Base-by-base conservation (phyloP, 1,284 basidiomycete species). In the Papiliotrema laurentii region DNA sequence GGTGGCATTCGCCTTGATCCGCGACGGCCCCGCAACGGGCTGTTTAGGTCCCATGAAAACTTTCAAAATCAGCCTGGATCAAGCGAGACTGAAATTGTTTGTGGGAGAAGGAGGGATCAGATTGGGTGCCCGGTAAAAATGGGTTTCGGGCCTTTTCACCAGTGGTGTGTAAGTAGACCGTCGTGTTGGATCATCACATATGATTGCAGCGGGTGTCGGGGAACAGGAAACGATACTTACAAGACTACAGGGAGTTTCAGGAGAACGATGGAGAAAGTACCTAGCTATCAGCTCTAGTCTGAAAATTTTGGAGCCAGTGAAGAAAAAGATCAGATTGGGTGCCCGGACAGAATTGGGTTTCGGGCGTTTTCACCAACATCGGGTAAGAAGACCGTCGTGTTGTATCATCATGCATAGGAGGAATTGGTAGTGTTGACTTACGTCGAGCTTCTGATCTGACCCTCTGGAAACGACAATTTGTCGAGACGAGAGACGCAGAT, bases 161-260 rank as follows among this genome's bases (percentile, higher is more conserved):
- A 56, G 50, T 41, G 43, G 56, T 49, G 52, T 53, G 43, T 71
- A 60, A 68, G 69, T 60, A 71, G 69, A 71, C 69, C 69, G 69
- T 71, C 69, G 69, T 71, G 69, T 63, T 67, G 54, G 56, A 71
- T 71, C 69, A 66, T 71, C 69, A 66, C 58, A 63, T 71, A 67
- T 66, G 48, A n/a, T 13, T 33, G 30, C n/a, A 16, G 48, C 43
- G 38, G 31, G 36, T 16, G 37, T 19, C 13, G 19, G 46, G 6
- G 38, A 28, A 22, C 9, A 19, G 13, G 26, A 11, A 43, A 11
- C 42, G 28, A 31, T 35, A 30, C 40, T 36, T 21, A 36, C 22
- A 13, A 44, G 9, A 35, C 26, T 14, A 21, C 13, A 37, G 33
- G 42, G 22, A 44, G 37, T 5, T 24, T 38, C 28, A 28, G 45